Base-by-base conservation (phyloP, 2,329 filamentous ascomycete genomes). In the Fusarium sacchari region DNA sequence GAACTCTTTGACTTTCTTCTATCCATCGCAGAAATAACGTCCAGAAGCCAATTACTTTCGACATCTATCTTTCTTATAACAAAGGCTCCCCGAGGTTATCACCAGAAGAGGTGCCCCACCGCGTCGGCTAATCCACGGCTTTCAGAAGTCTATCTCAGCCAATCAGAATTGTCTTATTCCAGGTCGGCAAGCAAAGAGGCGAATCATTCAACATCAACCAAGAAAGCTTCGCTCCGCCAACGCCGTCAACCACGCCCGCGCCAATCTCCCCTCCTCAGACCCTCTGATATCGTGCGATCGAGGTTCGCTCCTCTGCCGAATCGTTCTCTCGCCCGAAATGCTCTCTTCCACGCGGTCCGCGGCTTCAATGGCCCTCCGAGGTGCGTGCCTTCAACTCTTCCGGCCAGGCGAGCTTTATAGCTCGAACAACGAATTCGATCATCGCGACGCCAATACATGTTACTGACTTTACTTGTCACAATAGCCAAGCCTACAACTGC, bases 401-500 rank as follows among this genome's bases (percentile, higher is more conserved):
- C 58, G 65, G 67, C 43, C 57, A 24, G 74, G 74, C 76, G 73
- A 69, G 60, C 67, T 77, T 74, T 76, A 69, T 71, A 60, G 44
- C 71, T 69, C 71, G 59, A 36, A 43, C 50, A 63, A 63, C 32
- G 47, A 73, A 56, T 28, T 44, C 24, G 44, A 37, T 42, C 59
- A 39, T 69, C 63, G 52, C 65, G 46, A 74, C 57, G 7, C 34
- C 42, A 50, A 42, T 26, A 52, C 49, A 18, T 39, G 43, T 64
- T 61, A 72, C 73, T 69, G 57, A 69, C 64, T 2, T 15, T n/a
- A 13, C 26, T 39, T 46, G n/a, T 40, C 28, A 24, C 46, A 30
- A 26, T 79, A 94, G 93, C 86, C 83, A 93, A 90, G 84, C 92
- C 93, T 74, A 84, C 88, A 60, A 86, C 86, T 63, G 85, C 90